Percentiles rank a stretch among this genome's conserved stretches.
Evolutionary conservation across 2,329 filamentous ascomycete species (phyloP).

Genomic region (Colletotrichum costaricense): DNA sequence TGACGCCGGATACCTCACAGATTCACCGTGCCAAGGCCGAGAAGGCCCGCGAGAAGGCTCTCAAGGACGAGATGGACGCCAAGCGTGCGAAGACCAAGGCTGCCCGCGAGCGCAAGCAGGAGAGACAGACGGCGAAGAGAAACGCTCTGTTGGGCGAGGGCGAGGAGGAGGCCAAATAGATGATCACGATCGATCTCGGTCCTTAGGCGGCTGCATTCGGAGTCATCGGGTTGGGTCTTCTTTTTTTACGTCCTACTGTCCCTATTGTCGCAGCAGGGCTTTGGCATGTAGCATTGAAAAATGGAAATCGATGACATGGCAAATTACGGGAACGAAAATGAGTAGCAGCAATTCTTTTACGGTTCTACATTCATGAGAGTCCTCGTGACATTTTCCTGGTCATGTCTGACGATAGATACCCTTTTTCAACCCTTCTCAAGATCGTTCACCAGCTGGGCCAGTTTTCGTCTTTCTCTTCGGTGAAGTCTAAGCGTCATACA

Average conservation of each 20-base stretch:
- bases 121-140: slow-evolving; percentile 92
- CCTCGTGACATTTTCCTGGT: background rate
- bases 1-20: slow-evolving; percentile 58
- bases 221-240: slow-evolving; percentile 68
- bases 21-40: slow-evolving; percentile 99
- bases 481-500: background rate
- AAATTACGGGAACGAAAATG: slow-evolving; percentile 38
- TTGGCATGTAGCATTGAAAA: slow-evolving; percentile 69
- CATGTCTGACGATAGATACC: background rate
- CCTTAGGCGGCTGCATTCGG: slow-evolving; percentile 67
- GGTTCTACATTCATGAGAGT: slow-evolving; percentile 16
- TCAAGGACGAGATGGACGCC: slow-evolving; percentile 99
- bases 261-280: slow-evolving; percentile 62
- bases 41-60: slow-evolving; percentile 93
- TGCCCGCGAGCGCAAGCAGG: slow-evolving; percentile 96
- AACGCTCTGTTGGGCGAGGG: slow-evolving; percentile 82
- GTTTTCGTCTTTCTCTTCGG: background rate
- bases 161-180: slow-evolving; percentile 65
- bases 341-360: slow-evolving; percentile 33
- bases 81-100: slow-evolving; percentile 99
- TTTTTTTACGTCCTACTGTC: slow-evolving; percentile 59
- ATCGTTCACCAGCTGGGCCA: background rate
- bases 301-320: slow-evolving; percentile 54
- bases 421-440: background rate
- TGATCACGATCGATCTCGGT: slow-evolving; percentile 56